These are phyloP conservation scores for Sphaceloma murrayae DNA, from an alignment of 2,329 filamentous ascomycete species.

Conservation along the genomic window DNA sequence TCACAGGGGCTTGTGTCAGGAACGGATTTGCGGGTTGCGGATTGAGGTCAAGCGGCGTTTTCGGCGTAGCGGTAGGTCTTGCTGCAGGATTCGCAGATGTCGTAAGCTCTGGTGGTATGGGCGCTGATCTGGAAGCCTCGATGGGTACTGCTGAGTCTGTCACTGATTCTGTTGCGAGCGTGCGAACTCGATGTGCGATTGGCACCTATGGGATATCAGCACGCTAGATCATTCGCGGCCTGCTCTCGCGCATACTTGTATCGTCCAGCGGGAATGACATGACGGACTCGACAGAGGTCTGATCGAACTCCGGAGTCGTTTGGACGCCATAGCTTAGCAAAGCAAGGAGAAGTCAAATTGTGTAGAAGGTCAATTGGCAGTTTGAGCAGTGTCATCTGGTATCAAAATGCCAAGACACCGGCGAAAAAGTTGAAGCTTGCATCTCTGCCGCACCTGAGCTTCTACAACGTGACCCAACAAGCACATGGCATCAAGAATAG, in stretches of 20 bases:
- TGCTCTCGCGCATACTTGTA: neutral
- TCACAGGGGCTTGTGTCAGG: conserved; percentile 61
- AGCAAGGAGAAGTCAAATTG: neutral
- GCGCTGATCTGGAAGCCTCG: conserved; percentile 1
- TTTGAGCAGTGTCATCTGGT: too few relatives aligned
- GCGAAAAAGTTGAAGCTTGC: conserved; percentile 16
- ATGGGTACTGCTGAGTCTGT: neutral
- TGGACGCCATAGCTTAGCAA: conserved; percentile 7
- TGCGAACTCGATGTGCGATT: neutral
- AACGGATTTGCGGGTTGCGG: conserved; percentile 32
- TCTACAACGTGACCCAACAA: too few relatives aligned
- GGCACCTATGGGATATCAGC: neutral
- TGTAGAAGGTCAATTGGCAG: too few relatives aligned
- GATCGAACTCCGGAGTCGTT: conserved; percentile 7
- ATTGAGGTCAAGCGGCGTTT: conserved; percentile 21
- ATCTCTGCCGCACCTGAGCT: too few relatives aligned
- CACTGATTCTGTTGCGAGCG: neutral
- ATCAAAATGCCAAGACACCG: conserved; percentile 15
- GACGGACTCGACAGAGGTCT: neutral
- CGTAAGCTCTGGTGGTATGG: conserved; percentile 3
- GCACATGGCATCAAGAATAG: neutral
- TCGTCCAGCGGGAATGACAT: neutral
- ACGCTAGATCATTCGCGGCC: neutral
- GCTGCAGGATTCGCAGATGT: neutral
- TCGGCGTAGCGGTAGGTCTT: neutral